Conservation (phyloP, 2,329 filamentous ascomycete species). For the Rachicladosporium sp. region DNA sequence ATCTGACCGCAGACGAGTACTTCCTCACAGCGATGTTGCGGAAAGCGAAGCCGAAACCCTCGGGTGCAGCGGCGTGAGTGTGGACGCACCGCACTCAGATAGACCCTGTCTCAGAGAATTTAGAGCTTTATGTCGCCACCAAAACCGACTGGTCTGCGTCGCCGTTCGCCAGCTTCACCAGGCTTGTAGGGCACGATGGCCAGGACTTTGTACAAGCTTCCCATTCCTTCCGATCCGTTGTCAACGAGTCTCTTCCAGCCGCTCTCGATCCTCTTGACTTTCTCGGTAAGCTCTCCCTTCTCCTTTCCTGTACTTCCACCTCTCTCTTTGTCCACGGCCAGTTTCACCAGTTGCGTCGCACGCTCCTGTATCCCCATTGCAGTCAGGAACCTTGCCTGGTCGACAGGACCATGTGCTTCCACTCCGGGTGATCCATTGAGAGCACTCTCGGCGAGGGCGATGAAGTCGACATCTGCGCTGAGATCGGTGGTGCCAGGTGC, state of each 20-base stretch:
- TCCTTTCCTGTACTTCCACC: slow-evolving; percentile 25
- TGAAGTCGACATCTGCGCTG: slow-evolving; percentile 88
- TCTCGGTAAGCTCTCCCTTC: slow-evolving; percentile 31
- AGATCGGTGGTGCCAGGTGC: slow-evolving; percentile 76
- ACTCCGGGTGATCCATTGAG: slow-evolving; percentile 62
- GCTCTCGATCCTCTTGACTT: slow-evolving; percentile 51
- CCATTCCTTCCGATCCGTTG: slow-evolving; percentile 73
- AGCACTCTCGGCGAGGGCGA: slow-evolving; percentile 70
- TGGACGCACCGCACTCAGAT: too few species aligned
- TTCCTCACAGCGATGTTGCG: slow-evolving; percentile 1
- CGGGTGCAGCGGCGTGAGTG: too few species aligned
- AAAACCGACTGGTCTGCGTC: slow-evolving; percentile 76
- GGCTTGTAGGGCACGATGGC: slow-evolving; percentile 59
- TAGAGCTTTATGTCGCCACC: slow-evolving; percentile 49
- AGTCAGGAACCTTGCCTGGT: slow-evolving; percentile 68
- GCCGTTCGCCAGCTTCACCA: slow-evolving; percentile 50
- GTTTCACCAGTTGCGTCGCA: slow-evolving; percentile 52
- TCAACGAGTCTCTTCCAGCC: slow-evolving; percentile 80
- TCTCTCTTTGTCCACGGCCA: slow-evolving; percentile 23
- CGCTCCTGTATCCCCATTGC: slow-evolving; percentile 74
- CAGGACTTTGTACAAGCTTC: slow-evolving; percentile 85
- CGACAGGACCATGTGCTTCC: slow-evolving; percentile 84
- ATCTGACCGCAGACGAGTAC: not conserved
- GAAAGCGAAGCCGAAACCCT: not conserved
- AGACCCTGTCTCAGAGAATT: not conserved